Evolutionary conservation across 306 rosid species (phyloP), one percentile per base, ranked within the genome.

Genomic region (Rosa rugosa): DNA sequence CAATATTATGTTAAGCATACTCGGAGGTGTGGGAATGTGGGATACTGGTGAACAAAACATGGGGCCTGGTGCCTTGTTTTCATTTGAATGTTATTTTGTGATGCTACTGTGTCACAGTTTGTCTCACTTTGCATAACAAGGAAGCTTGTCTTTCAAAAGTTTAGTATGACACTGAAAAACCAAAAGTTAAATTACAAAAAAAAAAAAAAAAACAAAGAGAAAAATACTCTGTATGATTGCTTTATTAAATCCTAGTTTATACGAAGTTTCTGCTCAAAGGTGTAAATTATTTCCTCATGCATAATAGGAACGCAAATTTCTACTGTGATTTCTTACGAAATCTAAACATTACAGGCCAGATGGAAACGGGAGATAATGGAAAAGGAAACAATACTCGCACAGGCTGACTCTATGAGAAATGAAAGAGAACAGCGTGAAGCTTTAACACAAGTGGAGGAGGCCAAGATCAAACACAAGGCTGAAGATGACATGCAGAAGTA

Each of bases 371-470:
- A 82, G 77, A 86, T 69, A 77, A 83, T n/a, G 22, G 86, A 67
- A 27, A 88, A 68, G 78, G 94, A 82, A 46, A 82, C 77, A 80
- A 51, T 88, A 49, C 84, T 91, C 18, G 83, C 81, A n/a, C 88
- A 79, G 78, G 85, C 84, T 49, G 83, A 84, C 47, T 83, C 79
- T 56, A 69, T 85, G 57, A 91, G 76, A 73, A 84, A 80, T 77
- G 90, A 86, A 76, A 88, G 84, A 73, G 83, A 83, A 71, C 86
- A 82, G 50, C 64, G 5, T 46, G 89, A 86, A 77, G 80, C 59
- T 18, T 71, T 41, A 77, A 73, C 75, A 47, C 85, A 83, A 82
- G 59, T 79, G 50, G 89, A 88, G 81, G 87, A 84, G 83, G 88
- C 87, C 34, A 57, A 31, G 62, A 56, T 84, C 11, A 82, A 86